Base-by-base conservation (phyloP, 306 rosid species). In the Acacia confusa region DNA sequence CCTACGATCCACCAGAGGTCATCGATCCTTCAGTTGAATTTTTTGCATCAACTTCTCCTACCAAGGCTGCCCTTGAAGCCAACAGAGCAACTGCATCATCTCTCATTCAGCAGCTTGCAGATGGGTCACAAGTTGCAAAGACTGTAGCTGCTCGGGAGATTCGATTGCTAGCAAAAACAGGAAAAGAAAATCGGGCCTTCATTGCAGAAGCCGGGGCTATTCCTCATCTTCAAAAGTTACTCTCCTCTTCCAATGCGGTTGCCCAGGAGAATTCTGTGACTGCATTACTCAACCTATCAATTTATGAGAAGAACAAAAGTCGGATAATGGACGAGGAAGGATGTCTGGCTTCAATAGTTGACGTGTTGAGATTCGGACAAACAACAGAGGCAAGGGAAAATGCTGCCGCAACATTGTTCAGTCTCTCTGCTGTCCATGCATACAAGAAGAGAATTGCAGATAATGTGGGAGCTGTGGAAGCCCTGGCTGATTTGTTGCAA, bases 211-310 rank as follows among this genome's bases (percentile, higher is more conserved):
- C 97, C 1, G 97, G 97, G 47, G 97, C 97, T 12, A 90, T 93
- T 82, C 94, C 94, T 25, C 85, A 91, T 81, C 97, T 93, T 22
- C 86, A 82, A 47, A 85, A 82, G 77, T 81, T 93, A 55, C 88
- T 93, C 24, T 88, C 80, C 6, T 91, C 97, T 50, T 60, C 85
- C 10, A 91, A 86, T 66, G 83, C 88, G 13, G 82, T 91, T 34
- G 94, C 94, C 2, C 97, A 93, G 85, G 97, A 93, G 92, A 93
- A 93, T 72, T 90, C 97, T 7, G 94, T 93, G 15, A 93, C 97
- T 22, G 97, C 97, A 43, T 85, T 93, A 92, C 97, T 93, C 55
- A 93, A 93, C 43, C 83, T 91, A 6, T 93, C 97, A 2, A 93
- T 93, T 45, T 91, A 85, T 81, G 97, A 93, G 27, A 83, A 81